Evolutionary conservation across 768 basidiomycete genomes (phyloP).

Genomic region (Suillus americanus): DNA sequence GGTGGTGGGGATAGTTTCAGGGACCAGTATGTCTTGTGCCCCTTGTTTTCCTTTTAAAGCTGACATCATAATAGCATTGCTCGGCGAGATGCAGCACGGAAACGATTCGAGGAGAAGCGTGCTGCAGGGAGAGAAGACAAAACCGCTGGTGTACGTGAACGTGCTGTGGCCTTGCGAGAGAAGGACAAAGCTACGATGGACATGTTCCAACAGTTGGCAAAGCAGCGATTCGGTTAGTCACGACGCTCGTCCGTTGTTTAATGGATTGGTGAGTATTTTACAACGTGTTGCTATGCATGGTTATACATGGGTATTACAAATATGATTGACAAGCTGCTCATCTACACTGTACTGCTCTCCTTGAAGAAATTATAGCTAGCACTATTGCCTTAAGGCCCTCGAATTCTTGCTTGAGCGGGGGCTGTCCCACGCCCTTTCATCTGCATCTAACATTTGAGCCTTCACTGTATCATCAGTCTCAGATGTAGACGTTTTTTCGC

Average conservation of each 20-base stretch:
- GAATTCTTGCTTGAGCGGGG: constrained; percentile 1
- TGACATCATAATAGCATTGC: constrained; percentile 55
- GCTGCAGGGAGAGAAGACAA: constrained; percentile 45
- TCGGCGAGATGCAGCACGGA: constrained; percentile 69
- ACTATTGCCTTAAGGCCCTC: background rate
- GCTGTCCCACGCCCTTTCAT: constrained; percentile 40
- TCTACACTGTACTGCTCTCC: background rate
- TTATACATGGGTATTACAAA: background rate
- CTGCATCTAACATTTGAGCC: constrained; percentile 33
- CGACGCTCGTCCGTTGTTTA: constrained; percentile 1
- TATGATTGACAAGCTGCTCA: background rate
- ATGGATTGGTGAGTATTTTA: constrained; percentile 18
- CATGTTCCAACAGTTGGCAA: constrained; percentile 93
- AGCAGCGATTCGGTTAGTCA: constrained; percentile 74
- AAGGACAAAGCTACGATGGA: constrained; percentile 95
- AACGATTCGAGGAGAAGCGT: constrained; percentile 56
- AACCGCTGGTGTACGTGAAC: constrained; percentile 53
- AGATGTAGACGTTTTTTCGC: constrained; percentile 4
- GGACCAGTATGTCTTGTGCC: constrained; percentile 55
- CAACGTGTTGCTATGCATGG: background rate
- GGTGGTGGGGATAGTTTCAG: constrained; percentile 84
- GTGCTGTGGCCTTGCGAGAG: constrained; percentile 59
- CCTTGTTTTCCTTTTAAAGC: background rate
- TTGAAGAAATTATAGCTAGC: background rate
- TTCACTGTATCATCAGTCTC: background rate